Base-by-base conservation (phyloP, 2,329 filamentous ascomycete species). In the Chaetothyriales sp. region DNA sequence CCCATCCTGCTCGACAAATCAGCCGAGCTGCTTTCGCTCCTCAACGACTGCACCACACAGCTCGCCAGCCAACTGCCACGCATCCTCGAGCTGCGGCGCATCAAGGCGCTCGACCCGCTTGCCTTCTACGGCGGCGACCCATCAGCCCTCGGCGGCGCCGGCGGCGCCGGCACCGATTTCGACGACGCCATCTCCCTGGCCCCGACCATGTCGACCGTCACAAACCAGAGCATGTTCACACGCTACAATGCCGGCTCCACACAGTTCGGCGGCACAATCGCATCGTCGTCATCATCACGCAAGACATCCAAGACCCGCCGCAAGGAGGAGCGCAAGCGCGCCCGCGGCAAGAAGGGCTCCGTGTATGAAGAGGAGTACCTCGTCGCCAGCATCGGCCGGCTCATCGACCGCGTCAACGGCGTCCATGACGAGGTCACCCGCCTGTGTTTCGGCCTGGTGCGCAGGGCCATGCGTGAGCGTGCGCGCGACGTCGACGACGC, bases 321-420 rank as follows among this genome's bases (percentile, higher is more conserved):
- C 20, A 77, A 88, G 18, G 92, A 98, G 67, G 92, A 98, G 73
- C 81, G 94, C 66, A 98, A 98, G 76, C 80, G 90, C 15, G 92
- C 92, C 0, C 75, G 87, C 6, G 92, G 92, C 20, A 90, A 95
- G 66, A 96, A 96, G 72, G 92, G 92, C 9, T 95, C 86, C 15
- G 86, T 98, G 4, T 98, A 98, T 66, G 92, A 98, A 66, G 90
- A 96, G 64, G 92, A 96, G 67, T 98, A 98, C 66, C 77, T 98
- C 4, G 82, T 95, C 52, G 92, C 89, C 65, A 90, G 83, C 59
- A 81, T 96, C 36, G 78, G 83, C 10, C 75, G 92, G 20, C 74
- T 98, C 32, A 78, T 95, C 12, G 87, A 94, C 65, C 76, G 89
- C 36, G 79, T 95, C 19, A 87, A 89, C 65, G 73, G 73, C 19